phyloP scores from a whole-genome alignment of 768 basidiomycete genomes.

The Amanita pseudoporphyria region DNA sequence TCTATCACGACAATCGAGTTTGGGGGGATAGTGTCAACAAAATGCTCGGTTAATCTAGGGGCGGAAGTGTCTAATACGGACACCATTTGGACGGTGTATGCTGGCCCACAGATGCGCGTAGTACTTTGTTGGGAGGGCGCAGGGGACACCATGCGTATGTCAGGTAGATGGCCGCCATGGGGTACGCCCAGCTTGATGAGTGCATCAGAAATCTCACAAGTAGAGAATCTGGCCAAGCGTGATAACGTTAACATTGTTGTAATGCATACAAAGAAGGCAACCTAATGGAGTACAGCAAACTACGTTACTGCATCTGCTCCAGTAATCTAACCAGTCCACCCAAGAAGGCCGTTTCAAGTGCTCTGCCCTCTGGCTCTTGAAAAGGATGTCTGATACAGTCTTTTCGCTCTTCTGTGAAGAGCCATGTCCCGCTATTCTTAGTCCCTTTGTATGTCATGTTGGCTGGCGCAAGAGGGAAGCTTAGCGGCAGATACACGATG shows the following conservation, averaged over 20 bases:
- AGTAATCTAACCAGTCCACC: slow-evolving; percentile 3
- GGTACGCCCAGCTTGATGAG: slow-evolving; percentile 67
- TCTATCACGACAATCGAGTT: slow-evolving; percentile 67
- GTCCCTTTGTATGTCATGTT: not conserved
- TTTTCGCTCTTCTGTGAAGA: slow-evolving; percentile 12
- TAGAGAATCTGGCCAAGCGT: slow-evolving; percentile 37
- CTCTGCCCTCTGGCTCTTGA: not conserved
- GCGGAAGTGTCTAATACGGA: slow-evolving; percentile 42
- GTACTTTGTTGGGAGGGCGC: slow-evolving; percentile 17
- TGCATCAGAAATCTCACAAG: slow-evolving; percentile 85
- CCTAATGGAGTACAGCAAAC: not conserved
- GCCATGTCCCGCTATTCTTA: not conserved
- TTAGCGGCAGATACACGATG: slow-evolving; percentile 31
- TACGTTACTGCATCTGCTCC: slow-evolving; percentile 1
- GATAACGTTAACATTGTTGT: slow-evolving; percentile 7
- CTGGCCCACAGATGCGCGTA: slow-evolving; percentile 55
- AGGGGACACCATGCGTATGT: slow-evolving; percentile 53
- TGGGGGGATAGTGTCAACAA: slow-evolving; percentile 67
- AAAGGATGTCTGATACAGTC: slow-evolving; percentile 27
- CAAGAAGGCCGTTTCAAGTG: slow-evolving; percentile 1
- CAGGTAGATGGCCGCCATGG: slow-evolving; percentile 75
- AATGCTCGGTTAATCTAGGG: slow-evolving; percentile 62
- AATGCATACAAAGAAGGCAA: too few species aligned
- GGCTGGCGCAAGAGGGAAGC: slow-evolving; percentile 8
- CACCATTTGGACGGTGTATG: slow-evolving; percentile 86